A percentile compares a stretch with the other conserved stretches of the same genome.
Conservation (phyloP, 176 grass and related monocot species). For the Cymbopogon citratus region DNA sequence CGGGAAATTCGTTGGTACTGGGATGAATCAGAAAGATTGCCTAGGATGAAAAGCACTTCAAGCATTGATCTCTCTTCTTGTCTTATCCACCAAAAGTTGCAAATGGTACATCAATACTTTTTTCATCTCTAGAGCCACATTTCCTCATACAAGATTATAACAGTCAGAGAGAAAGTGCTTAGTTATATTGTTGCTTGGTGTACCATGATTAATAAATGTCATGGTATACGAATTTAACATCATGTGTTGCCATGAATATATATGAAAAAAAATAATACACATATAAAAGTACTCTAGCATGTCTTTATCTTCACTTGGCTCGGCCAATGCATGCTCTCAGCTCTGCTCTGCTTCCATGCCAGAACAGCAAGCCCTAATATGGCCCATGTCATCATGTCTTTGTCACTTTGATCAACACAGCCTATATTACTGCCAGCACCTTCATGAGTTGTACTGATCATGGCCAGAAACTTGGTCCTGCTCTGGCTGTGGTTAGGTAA, state of each 20-base stretch:
- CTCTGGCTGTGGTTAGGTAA: background rate
- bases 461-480: background rate
- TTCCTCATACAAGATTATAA: background rate
- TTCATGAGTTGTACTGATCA: background rate
- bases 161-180: background rate
- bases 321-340: background rate
- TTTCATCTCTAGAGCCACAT: background rate
- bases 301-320: background rate
- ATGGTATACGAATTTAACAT: background rate
- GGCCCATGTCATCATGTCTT: background rate
- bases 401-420: background rate
- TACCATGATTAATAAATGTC: background rate
- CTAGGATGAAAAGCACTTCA: slow-evolving; percentile 62
- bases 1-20: slow-evolving; percentile 96
- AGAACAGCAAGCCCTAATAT: background rate
- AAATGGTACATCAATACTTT: slow-evolving; percentile 65
- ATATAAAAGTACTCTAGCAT: background rate
- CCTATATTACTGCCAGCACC: background rate
- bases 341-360: background rate
- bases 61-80: slow-evolving; percentile 83
- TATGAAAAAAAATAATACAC: background rate
- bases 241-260: background rate
- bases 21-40: slow-evolving; percentile 86
- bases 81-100: slow-evolving; percentile 90
- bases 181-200: background rate